These are phyloP conservation scores for Magnaporthales sp. DNA, from an alignment of 2,329 filamentous ascomycete genomes.

Conservation along the genomic window DNA sequence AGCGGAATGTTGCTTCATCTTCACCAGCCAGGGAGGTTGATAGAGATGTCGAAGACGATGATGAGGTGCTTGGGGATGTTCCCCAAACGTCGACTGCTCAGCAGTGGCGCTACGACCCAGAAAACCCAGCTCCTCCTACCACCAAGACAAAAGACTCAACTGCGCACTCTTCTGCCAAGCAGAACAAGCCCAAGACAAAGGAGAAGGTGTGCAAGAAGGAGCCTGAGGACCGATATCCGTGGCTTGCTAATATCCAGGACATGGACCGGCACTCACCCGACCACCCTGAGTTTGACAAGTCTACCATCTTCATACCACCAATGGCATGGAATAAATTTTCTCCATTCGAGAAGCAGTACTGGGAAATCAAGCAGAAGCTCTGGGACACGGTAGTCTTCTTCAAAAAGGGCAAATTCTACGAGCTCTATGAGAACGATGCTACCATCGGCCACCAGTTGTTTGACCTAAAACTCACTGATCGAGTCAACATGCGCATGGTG, in stretches of 20 bases:
- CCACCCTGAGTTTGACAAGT: slow-evolving; percentile 83
- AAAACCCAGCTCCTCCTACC: slow-evolving; percentile 28
- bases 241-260: slow-evolving; percentile 80
- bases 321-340: slow-evolving; percentile 75
- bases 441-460: slow-evolving; percentile 95
- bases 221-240: slow-evolving; percentile 78
- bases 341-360: slow-evolving; percentile 95
- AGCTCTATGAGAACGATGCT: slow-evolving; percentile 95
- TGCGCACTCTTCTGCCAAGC: slow-evolving; percentile 27
- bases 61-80: slow-evolving; percentile 45
- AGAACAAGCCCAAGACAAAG: slow-evolving; percentile 58
- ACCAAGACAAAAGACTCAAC: slow-evolving; percentile 11
- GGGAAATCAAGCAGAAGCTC: slow-evolving; percentile 97
- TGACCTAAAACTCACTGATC: slow-evolving; percentile 92
- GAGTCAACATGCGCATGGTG: slow-evolving; percentile 99
- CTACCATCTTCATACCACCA: slow-evolving; percentile 84
- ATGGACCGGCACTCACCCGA: slow-evolving; percentile 70
- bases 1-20: slow-evolving; percentile 49
- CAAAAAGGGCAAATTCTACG: slow-evolving; percentile 99
- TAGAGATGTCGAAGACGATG: slow-evolving; percentile 40
- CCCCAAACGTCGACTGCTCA: slow-evolving; percentile 63
- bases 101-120: slow-evolving; percentile 65
- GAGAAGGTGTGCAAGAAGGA: slow-evolving; percentile 42
- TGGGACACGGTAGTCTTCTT: slow-evolving; percentile 99
- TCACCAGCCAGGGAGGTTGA: slow-evolving; percentile 17